Evolutionary conservation across 176 grass and related monocot genomes (phyloP).

Genomic region (Musa acuminata): DNA sequence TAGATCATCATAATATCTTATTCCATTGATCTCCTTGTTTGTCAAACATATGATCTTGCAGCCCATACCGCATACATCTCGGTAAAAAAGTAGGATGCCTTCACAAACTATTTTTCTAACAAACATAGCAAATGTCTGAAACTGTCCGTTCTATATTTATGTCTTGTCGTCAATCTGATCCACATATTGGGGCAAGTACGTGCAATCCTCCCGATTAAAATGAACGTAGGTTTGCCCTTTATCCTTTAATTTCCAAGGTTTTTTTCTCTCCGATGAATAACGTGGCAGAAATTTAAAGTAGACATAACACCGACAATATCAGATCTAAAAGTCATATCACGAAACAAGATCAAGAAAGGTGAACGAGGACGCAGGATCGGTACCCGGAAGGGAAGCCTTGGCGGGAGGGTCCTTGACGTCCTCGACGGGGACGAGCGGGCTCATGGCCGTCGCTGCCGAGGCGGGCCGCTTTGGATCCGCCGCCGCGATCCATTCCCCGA

Average conservation of each 20-base stretch:
- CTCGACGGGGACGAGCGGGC: slow-evolving; percentile 33
- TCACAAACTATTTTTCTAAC: not conserved
- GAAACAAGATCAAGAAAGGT: not conserved
- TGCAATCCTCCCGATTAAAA: not conserved
- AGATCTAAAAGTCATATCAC: not conserved
- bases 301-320: not conserved
- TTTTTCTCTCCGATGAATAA: not conserved
- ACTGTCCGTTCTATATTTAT: not conserved
- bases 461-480: slow-evolving; percentile 1
- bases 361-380: not conserved
- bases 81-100: too few species aligned
- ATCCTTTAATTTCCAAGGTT: not conserved
- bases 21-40: too few species aligned
- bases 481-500: slow-evolving; percentile 10
- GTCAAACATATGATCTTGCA: too few species aligned
- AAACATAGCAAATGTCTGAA: not conserved
- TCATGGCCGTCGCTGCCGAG: slow-evolving; percentile 8
- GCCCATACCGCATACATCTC: too few species aligned
- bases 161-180: not conserved
- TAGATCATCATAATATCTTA: too few species aligned
- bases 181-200: not conserved
- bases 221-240: not conserved
- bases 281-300: not conserved
- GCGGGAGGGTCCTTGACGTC: slow-evolving; percentile 43
- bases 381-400: slow-evolving; percentile 77